Conservation (phyloP, 305 asterid genomes). For the Fraxinus ornus region DNA sequence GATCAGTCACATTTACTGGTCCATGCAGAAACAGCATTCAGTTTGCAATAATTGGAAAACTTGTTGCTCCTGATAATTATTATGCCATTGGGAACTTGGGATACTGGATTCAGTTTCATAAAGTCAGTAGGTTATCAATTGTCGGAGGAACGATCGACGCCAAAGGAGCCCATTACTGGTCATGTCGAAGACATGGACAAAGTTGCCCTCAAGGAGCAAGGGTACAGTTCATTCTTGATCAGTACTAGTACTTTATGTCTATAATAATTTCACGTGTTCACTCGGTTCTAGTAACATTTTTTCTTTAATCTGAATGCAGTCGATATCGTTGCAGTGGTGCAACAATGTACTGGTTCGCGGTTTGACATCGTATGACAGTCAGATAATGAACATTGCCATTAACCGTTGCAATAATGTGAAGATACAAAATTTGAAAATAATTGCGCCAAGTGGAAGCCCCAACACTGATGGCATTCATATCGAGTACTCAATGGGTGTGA, state of each 20-base stretch:
- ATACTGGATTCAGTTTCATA: constrained; percentile 60
- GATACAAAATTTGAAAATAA: constrained; percentile 44
- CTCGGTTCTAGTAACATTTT: neutral
- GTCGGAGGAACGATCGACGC: constrained; percentile 68
- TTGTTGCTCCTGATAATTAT: constrained; percentile 55
- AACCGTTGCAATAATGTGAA: constrained; percentile 41
- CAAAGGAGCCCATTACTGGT: constrained; percentile 52
- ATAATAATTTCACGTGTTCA: neutral
- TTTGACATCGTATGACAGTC: constrained; percentile 54
- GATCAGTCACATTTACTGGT: constrained; percentile 44
- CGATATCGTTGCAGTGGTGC: constrained; percentile 55
- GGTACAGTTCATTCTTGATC: constrained; percentile 28
- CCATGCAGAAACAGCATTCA: constrained; percentile 56
- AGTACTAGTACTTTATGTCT: neutral
- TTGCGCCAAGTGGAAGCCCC: constrained; percentile 75
- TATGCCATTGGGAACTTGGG: constrained; percentile 42
- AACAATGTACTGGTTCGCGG: constrained; percentile 47
- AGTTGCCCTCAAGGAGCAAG: constrained; percentile 63
- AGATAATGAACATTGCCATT: constrained; percentile 49
- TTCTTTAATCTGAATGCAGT: constrained; percentile 38
- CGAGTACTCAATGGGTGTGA: constrained; percentile 45
- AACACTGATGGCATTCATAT: constrained; percentile 76
- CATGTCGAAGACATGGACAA: constrained; percentile 34
- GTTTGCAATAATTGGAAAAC: constrained; percentile 51
- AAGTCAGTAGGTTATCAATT: constrained; percentile 51